Base-by-base conservation (phyloP, 495 filamentous ascomycete species). In the Aspergillus sclerotiicarbonarius region DNA sequence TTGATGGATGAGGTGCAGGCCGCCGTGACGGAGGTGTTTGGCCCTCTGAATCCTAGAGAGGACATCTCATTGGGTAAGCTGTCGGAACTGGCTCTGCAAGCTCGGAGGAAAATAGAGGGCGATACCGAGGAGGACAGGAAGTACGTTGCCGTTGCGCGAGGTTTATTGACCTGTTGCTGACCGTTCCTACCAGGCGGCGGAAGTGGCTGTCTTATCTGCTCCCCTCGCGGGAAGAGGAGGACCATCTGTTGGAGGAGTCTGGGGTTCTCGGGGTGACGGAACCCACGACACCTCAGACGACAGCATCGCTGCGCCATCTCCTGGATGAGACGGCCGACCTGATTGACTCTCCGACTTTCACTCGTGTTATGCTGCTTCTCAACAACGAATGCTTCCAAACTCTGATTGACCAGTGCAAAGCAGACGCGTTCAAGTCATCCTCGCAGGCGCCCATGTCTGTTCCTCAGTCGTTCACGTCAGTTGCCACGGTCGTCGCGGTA, bases 261-360 rank as follows among this genome's bases (percentile, higher is more conserved):
- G 90, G 90, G 45, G 87, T 93, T 53, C 69, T 87, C 31, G 80
- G 81, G 4, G 78, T 88, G 12, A 71, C 79, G 2, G 67, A 75
- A 19, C 69, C 69, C 5, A 62, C 74, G 20, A 73, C 70, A 7
- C 71, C 75, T 13, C 68, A 77, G 47, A 78, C 76, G 15, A 71
- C 80, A 8, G 69, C 81, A 12, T 79, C 82, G 46, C 83, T 98
- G 62, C 89, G 93, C 50, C 86, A 89, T 52, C 82, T 99, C n/a
- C 79, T 98, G 1, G 92, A 98, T 65, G 94, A 98, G 73, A 97
- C 94, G 9, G 88, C 94, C 19, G 94, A 98, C 71, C 80, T 98
- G 16, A 89, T 98, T 62, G 95, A 98, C 56, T 96, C 93, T 0
- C 95, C 95, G 0, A 81, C 87, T 18, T 96, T 97, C 71, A 82